Base-by-base conservation (phyloP, 345 rosid species). In the Gossypium herbaceum region DNA sequence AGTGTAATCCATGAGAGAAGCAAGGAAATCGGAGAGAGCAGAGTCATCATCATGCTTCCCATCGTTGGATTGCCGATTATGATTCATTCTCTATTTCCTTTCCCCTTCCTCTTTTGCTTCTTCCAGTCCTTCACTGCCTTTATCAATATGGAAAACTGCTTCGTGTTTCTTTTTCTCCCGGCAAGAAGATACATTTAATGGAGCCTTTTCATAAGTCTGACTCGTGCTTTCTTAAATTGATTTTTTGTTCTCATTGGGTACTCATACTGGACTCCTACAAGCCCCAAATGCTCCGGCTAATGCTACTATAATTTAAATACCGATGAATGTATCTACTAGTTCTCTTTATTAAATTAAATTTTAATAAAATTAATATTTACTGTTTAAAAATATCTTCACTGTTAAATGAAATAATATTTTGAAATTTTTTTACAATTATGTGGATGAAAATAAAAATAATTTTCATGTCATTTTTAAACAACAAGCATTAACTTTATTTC, bases 1-100 rank as follows among this genome's bases (percentile, higher is more conserved):
- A 75, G 97, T 90, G 78, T 91, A 93, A 62, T 62, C 67, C 67
- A 62, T 62, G 22, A 62, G 67, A 34, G 67, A 93, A 7, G 47
- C 67, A 17, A 62, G 67, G 67, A 62, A 62, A 62, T 62, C 47
- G 22, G 67, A 34, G 67, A 34, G 22, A 9, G 67, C 24, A 34
- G 67, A 62, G 47, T 62, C 22, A 20, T 34, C 67, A 17, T 62
- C 67, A 34, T 62, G 67, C 47, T 62, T 34, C 47, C 67, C 47
- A 16, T 62, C 47, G 22, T 17, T 68, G 27, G 90, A 81, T 60
- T 86, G 86, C 73, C 80, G 84, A 64, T 82, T 86, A 52, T 82
- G 87, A 66, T 82, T 90, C 95, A 86, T 88, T 16, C 12, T 72
- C 48, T 48, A 64, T 25, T 48, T 43, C 66, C 19, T 25, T 48